Conservation (phyloP, 2,329 filamentous ascomycete species). For the Cladosporium cucumerinum region DNA sequence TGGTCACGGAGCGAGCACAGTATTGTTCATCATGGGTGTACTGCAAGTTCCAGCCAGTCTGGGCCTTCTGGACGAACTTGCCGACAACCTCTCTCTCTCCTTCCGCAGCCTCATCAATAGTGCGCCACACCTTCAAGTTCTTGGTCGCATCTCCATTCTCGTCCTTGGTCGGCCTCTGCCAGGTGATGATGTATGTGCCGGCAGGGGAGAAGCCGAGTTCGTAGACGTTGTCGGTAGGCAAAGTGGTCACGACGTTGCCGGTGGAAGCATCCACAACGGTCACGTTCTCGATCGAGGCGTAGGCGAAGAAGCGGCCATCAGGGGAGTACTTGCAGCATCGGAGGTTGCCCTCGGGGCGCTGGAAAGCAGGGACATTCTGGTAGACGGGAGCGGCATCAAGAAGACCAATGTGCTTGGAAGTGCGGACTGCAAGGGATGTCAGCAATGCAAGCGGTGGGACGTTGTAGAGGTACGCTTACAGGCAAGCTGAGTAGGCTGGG, state of each 20-base stretch:
- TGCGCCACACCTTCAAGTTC: slow-evolving; percentile 96
- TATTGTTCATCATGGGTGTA: slow-evolving; percentile 90
- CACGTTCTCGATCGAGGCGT: slow-evolving; percentile 84
- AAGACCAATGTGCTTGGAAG: slow-evolving; percentile 92
- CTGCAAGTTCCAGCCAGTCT: slow-evolving; percentile 95
- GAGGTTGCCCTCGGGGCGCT: slow-evolving; percentile 83
- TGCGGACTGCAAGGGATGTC: slow-evolving; percentile 61
- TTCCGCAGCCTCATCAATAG: slow-evolving; percentile 64
- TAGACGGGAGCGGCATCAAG: slow-evolving; percentile 90
- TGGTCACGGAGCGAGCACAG: slow-evolving; percentile 90
- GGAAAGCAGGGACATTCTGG: slow-evolving; percentile 76
- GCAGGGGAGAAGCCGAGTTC: slow-evolving; percentile 91
- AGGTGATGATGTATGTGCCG: slow-evolving; percentile 91
- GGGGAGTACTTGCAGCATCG: slow-evolving; percentile 94
- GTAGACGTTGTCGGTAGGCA: slow-evolving; percentile 81
- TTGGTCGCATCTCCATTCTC: slow-evolving; percentile 89
- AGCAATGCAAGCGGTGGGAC: slow-evolving; percentile 3
- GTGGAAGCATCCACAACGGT: slow-evolving; percentile 76
- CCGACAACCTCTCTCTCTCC: slow-evolving; percentile 72
- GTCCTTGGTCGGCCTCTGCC: slow-evolving; percentile 91
- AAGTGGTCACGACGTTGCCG: slow-evolving; percentile 69
- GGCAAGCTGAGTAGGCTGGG: slow-evolving; percentile 88
- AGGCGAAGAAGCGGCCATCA: slow-evolving; percentile 93
- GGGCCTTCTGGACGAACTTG: slow-evolving; percentile 90
- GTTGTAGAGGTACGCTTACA: slow-evolving; percentile 49